Percentiles rank a stretch among this genome's conserved stretches.
Evolutionary conservation across 192 early-diverging fungal species (phyloP).

Genomic region (Neocallimastix lanati): DNA sequence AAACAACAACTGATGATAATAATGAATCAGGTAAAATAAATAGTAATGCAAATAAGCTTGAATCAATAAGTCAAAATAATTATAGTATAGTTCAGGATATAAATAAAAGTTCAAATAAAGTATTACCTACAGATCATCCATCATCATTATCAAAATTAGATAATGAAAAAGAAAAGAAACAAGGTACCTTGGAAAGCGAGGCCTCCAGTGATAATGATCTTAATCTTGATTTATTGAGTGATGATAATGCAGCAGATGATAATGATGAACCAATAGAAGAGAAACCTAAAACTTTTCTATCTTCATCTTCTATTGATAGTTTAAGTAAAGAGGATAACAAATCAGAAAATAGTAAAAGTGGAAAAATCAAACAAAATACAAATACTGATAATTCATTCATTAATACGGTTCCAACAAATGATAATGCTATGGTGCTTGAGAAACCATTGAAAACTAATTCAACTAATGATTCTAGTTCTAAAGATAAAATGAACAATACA

Average conservation of each 20-base stretch:
- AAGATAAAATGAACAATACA: not conserved
- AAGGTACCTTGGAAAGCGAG: not conserved
- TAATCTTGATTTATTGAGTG: not conserved
- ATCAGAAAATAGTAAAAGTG: not conserved
- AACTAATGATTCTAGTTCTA: not conserved
- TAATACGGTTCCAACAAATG: not conserved
- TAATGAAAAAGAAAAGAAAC: not conserved
- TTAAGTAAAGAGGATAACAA: not conserved
- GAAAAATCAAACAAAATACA: too few species aligned
- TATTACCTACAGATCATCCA: not conserved
- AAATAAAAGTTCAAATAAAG: too few species aligned
- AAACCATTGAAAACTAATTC: not conserved
- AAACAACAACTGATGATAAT: too few species aligned
- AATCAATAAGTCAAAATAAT: too few species aligned
- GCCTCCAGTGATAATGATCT: not conserved
- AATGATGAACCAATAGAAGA: not conserved
- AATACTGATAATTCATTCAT: not conserved
- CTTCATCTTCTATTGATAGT: not conserved
- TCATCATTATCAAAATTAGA: not conserved
- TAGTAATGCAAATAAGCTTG: too few species aligned
- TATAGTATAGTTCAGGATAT: too few species aligned
- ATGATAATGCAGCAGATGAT: not conserved
- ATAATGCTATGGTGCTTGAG: not conserved
- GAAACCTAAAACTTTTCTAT: not conserved
- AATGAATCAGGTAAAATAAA: too few species aligned